Evolutionary conservation across 2,329 filamentous ascomycete species (phyloP).

Genomic region (Fusarium setosum): DNA sequence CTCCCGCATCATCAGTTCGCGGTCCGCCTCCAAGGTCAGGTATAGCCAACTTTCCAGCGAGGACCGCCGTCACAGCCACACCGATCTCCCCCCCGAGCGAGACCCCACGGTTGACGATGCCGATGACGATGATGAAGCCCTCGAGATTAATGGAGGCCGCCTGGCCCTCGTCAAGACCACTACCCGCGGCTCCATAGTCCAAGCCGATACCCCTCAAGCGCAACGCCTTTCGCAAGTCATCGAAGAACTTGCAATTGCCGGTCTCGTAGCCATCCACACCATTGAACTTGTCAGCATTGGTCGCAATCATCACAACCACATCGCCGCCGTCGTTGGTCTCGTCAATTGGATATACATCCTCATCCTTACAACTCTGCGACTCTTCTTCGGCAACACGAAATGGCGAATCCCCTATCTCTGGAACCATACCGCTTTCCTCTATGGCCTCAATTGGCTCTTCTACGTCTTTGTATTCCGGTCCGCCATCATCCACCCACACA

Average conservation of each 20-base stretch:
- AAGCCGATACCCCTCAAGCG: constrained; percentile 80
- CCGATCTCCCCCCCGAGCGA: constrained; percentile 62
- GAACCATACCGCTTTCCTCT: constrained; percentile 92
- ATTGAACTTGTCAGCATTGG: constrained; percentile 68
- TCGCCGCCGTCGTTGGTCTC: constrained; percentile 75
- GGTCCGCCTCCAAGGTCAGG: constrained; percentile 56
- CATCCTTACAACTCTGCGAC: constrained; percentile 76
- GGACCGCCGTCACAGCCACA: constrained; percentile 58
- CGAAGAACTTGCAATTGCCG: constrained; percentile 81
- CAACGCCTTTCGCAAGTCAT: constrained; percentile 77
- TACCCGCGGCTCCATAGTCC: constrained; percentile 73
- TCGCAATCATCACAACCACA: constrained; percentile 67
- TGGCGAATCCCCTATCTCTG: constrained; percentile 80
- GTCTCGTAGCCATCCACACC: constrained; percentile 76
- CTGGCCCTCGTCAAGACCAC: constrained; percentile 69
- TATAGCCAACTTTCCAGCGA: constrained; percentile 68
- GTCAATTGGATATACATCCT: constrained; percentile 85
- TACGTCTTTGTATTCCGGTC: constrained; percentile 84
- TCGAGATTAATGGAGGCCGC: constrained; percentile 68
- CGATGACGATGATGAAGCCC: constrained; percentile 69
- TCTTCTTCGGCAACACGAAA: constrained; percentile 73
- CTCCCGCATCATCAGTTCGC: constrained; percentile 62
- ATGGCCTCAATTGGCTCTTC: constrained; percentile 85
- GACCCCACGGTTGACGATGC: constrained; percentile 49
- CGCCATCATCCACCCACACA: constrained; percentile 80